A percentile compares a stretch with the other conserved stretches of the same genome.
Evolutionary conservation across 495 filamentous ascomycete species (phyloP).

Genomic region (Cercophora newfieldiana): DNA sequence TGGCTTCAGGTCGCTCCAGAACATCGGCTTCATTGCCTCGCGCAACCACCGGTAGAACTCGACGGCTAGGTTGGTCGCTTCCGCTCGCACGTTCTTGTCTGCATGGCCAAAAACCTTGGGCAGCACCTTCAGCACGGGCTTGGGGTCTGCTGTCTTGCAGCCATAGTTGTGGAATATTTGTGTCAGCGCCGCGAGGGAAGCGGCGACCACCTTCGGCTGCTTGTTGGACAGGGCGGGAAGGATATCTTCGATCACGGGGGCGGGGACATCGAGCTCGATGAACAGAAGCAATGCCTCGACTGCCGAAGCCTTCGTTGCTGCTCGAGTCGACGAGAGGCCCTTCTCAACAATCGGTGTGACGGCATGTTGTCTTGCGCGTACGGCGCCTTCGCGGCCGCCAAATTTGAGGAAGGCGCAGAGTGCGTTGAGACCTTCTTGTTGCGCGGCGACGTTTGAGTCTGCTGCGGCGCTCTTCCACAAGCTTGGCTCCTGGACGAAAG

Average conservation of each 20-base stretch:
- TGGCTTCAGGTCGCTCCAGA: conserved; percentile 93
- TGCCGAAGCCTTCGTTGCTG: conserved; percentile 82
- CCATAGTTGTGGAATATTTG: conserved; percentile 89
- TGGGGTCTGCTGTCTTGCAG: conserved; percentile 94
- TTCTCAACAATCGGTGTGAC: conserved; percentile 85
- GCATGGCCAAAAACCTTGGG: conserved; percentile 94
- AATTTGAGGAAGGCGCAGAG: conserved; percentile 90
- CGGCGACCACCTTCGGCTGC: conserved; percentile 90
- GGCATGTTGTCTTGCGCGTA: conserved; percentile 74
- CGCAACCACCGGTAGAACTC: conserved; percentile 97
- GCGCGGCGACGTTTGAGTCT: conserved; percentile 96
- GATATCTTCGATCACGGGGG: conserved; percentile 86
- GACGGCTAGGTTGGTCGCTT: conserved; percentile 86
- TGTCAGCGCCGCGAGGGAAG: conserved; percentile 74
- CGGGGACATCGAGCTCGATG: conserved; percentile 84
- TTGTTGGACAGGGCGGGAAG: conserved; percentile 85
- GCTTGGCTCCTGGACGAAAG: conserved; percentile 80
- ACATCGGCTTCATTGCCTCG: conserved; percentile 97
- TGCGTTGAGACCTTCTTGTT: conserved; percentile 85
- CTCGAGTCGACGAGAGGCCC: conserved; percentile 80
- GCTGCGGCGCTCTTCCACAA: conserved; percentile 91
- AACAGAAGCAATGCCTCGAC: conserved; percentile 86
- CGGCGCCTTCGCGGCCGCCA: conserved; percentile 74
- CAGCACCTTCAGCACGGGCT: conserved; percentile 85
- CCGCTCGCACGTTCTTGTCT: conserved; percentile 97